Percentiles rank a stretch among this genome's conserved stretches.
Conservation (phyloP, 768 basidiomycete species). For the Rhodotorula babjevae region DNA sequence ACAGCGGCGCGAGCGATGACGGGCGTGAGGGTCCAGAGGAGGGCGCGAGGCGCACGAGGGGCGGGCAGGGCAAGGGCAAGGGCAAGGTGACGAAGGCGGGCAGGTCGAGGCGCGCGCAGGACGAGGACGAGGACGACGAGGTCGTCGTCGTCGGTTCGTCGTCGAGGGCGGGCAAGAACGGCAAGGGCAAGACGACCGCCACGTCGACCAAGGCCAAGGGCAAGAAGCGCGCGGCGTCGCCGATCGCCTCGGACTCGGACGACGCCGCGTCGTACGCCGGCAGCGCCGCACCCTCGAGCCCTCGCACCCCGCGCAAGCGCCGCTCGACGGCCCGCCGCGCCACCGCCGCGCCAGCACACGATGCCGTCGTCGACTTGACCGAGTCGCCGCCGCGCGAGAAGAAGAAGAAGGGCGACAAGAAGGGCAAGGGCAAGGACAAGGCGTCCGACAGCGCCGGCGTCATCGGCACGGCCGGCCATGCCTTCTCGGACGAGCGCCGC, state of each 20-base stretch:
- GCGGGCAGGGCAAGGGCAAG: background rate
- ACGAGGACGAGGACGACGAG: background rate
- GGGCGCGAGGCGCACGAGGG: background rate
- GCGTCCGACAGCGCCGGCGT: background rate
- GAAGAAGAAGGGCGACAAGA: background rate
- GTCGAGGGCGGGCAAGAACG: background rate
- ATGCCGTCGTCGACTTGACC: background rate
- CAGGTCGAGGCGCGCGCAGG: background rate
- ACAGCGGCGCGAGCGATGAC: background rate
- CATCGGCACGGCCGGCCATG: background rate
- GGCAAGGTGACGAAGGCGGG: background rate
- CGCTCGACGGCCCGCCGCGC: too few relatives aligned
- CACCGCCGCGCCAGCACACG: too few relatives aligned
- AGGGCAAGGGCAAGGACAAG: background rate
- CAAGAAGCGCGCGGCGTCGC: background rate
- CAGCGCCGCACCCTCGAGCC: background rate
- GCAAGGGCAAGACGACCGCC: background rate
- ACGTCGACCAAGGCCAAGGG: constrained; percentile 8
- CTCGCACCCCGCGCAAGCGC: background rate
- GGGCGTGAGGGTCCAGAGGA: too few relatives aligned
- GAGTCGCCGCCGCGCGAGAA: background rate
- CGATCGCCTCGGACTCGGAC: background rate
- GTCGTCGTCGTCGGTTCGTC: background rate
- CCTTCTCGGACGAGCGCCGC: background rate
- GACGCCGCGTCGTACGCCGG: background rate